A percentile compares a stretch with the other conserved stretches of the same genome.
phyloP scores from a whole-genome alignment of 495 filamentous ascomycete species.

The Podospora comata region DNA sequence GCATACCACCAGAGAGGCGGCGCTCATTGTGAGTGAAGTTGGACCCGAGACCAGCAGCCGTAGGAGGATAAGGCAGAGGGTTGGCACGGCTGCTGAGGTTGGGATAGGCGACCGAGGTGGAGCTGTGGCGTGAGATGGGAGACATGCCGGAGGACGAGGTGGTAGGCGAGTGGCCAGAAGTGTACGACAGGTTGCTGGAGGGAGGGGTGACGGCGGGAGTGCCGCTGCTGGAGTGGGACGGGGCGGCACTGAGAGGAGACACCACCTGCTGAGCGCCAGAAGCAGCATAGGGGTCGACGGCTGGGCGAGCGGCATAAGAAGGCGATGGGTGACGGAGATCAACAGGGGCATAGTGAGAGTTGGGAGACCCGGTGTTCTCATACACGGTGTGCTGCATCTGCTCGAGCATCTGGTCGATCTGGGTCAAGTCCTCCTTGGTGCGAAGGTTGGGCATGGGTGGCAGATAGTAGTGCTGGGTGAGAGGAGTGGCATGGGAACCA shows the following conservation, averaged over 20 bases:
- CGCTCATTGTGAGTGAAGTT: slow-evolving; percentile 77
- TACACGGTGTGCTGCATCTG: slow-evolving; percentile 94
- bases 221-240: slow-evolving; percentile 52
- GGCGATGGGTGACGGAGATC: slow-evolving; percentile 74
- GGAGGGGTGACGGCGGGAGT: slow-evolving; percentile 89
- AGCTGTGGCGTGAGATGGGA: slow-evolving; percentile 60
- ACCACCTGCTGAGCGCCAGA: slow-evolving; percentile 56
- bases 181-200: slow-evolving; percentile 81
- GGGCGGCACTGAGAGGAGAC: slow-evolving; percentile 55
- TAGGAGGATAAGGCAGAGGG: slow-evolving; percentile 64
- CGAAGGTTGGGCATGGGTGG: slow-evolving; percentile 82
- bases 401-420: slow-evolving; percentile 89
- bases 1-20: slow-evolving; percentile 78
- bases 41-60: slow-evolving; percentile 74
- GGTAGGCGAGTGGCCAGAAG: slow-evolving; percentile 78
- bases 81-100: slow-evolving; percentile 51
- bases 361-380: slow-evolving; percentile 68
- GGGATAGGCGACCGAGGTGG: slow-evolving; percentile 71
- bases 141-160: slow-evolving; percentile 62
- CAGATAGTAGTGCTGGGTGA: slow-evolving; percentile 69
- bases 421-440: slow-evolving; percentile 87
- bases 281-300: slow-evolving; percentile 48
- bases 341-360: slow-evolving; percentile 40
- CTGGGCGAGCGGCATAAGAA: slow-evolving; percentile 48
- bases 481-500: slow-evolving; percentile 51